Evolutionary conservation across 2,329 filamentous ascomycete genomes (phyloP), one percentile per base, ranked within the genome.

Genomic region (Xylariaceae sp.): DNA sequence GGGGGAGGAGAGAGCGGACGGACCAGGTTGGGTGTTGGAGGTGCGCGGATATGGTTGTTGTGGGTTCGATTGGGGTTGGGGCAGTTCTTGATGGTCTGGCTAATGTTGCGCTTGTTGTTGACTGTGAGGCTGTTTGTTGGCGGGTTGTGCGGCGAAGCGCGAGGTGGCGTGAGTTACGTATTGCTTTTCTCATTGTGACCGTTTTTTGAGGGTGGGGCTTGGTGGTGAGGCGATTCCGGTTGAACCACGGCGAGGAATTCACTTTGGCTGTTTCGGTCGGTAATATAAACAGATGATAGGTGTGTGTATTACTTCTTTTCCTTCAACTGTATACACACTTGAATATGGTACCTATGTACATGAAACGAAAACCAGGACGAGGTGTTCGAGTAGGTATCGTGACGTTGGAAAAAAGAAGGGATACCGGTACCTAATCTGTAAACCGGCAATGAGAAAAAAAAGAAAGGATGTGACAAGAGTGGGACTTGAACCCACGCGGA

Each of bases 11-110:
- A 6, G 87, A 86, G 35, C 82, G 76, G 61, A 95, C 85, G 45
- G 91, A 96, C 91, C 91, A 96, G 47, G 81, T 86, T 27, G 91
- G 90, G 56, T 80, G 79, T 12, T 82, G 78, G 51, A 92, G 82
- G 52, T 87, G 75, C n/a, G 72, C 68, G 47, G 72, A 65, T 51
- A 66, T 54, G 47, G 37, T 41, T 11, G 19, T 29, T 40, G 41
- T n/a, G 11, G 39, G 42, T 29, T 32, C 40, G 79, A 79, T 12
- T 81, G 78, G 51, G 91, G 80, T 50, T 86, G 35, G 9, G 32
- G 55, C 71, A 65, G 51, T 57, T 46, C 50, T 45, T 47, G 44
- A 47, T 53, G 53, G 37, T 30, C 52, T 53, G 26, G 50, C 47
- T 47, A 59, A 12, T 43, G 59, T 44, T 50, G 59, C n/a, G 8